Evolutionary conservation across 2,329 filamentous ascomycete genomes (phyloP), one percentile per base, ranked within the genome.

Genomic region (Sporothrix brasiliensis): DNA sequence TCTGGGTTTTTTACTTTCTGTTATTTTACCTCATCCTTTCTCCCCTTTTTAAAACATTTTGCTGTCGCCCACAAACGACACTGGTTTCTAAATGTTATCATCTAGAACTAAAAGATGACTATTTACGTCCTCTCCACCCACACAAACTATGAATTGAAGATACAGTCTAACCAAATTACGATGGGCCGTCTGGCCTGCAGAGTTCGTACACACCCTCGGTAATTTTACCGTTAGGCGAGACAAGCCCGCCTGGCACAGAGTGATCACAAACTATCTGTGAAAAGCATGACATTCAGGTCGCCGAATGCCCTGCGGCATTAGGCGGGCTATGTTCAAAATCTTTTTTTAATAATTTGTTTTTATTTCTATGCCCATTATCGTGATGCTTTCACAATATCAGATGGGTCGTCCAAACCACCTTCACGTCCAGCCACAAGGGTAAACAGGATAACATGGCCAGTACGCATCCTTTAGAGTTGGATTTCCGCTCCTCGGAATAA

Each of bases 141-240:
- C 7, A 10, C n/a, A 44, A 24, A 47, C 19, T 21, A 27, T 1
- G 6, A 47, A 47, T 14, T 5, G 1, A 2, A 13, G 13, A 6
- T 21, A 19, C 7, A 58, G 9, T n/a, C 14, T 14, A n/a, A 16
- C 54, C 6, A 58, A 58, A 7, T 21, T 58, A 34, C 7, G 30
- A 21, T 21, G 47, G 4, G 10, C 39, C 30, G n/a, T 14, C 34
- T 10, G 54, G 6, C 14, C n/a, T 19, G 10, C 24, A 7, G 13
- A 67, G 30, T 34, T 24, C 13, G n/a, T 52, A 54, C 50, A 34
- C n/a, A 14, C 11, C 50, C 50, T 68, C 52, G 41, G 34, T 24
- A 58, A 68, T 58, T 34, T 49, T 34, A 47, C 66, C 41, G 16
- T n/a, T 67, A 68, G 52, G 66, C 66, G 66, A 58, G 39, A 41